Evolutionary conservation across 495 filamentous ascomycete genomes (phyloP), one percentile per base, ranked within the genome.

Genomic region (Cenococcum geophilum): DNA sequence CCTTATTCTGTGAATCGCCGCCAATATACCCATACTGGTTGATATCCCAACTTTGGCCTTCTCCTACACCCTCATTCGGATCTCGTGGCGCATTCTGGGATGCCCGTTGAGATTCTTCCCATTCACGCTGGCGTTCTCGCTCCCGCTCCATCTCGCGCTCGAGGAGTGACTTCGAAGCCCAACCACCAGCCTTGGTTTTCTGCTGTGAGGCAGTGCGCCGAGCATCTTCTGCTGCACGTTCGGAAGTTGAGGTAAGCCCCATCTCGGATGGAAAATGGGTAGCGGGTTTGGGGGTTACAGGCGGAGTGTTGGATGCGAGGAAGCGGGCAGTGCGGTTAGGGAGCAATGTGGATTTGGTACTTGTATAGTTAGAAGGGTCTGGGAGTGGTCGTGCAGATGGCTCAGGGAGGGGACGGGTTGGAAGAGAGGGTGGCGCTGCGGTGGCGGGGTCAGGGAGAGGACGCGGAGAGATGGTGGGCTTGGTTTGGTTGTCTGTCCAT

Each of bases 71-170:
- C 64, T 67, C 64, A 64, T 76, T 77, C 18, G 65, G 63, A 23
- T 74, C 60, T 20, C 78, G 78, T 0, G 79, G 78, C 5, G 82
- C 84, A 48, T 78, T 78, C 52, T 81, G 77, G 1, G 83, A 86
- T 63, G 85, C 86, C 59, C 86, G 81, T 74, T 97, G 93, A n/a
- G 82, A 80, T 58, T 92, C 88, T 68, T 97, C 93, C 93, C 93
- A 98, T 67, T 98, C 93, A 55, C 82, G 79, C 75, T 98, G 93
- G 42, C 92, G 81, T 72, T 95, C 89, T 11, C 95, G 82, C 75
- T 98, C 93, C 64, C 88, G 82, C 73, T 98, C 93, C 89, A 97
- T 96, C 72, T 98, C 93, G 21, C 91, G 85, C 74, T 96, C 91
- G 0, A 97, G 79, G 5, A 98, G 80, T 3, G 88, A 89, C 73